Percentiles rank a stretch among this genome's conserved stretches.
These are phyloP conservation scores for Fusarium nygamai DNA, from an alignment of 2,329 filamentous ascomycete genomes.

Conservation along the genomic window DNA sequence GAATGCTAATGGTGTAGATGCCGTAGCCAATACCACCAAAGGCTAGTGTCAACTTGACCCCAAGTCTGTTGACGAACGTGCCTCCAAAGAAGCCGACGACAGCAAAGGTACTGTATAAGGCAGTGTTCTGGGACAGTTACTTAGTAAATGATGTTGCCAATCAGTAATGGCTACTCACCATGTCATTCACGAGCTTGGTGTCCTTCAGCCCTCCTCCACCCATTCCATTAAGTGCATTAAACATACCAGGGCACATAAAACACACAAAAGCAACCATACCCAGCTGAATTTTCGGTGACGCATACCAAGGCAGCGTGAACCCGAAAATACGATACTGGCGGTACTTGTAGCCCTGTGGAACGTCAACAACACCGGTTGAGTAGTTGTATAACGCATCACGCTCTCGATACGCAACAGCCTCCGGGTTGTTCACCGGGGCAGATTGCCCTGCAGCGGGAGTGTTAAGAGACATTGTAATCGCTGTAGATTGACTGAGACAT, in stretches of 20 bases:
- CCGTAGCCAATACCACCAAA: constrained; percentile 81
- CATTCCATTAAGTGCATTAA: constrained; percentile 72
- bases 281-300: constrained; percentile 76
- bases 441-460: constrained; percentile 33
- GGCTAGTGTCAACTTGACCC: constrained; percentile 71
- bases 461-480: constrained; percentile 25
- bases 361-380: constrained; percentile 14
- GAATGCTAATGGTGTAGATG: constrained; percentile 72
- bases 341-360: constrained; percentile 35
- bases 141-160: fast-evolving
- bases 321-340: constrained; percentile 30
- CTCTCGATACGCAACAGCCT: constrained; percentile 7
- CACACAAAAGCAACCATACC: constrained; percentile 67
- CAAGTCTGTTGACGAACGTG: constrained; percentile 79
- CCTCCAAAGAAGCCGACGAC: constrained; percentile 75
- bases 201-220: constrained; percentile 67
- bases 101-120: constrained; percentile 76
- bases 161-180: constrained; percentile 20
- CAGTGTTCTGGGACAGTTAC: constrained; percentile 51
- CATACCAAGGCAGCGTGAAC: constrained; percentile 64
- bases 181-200: constrained; percentile 53
- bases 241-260: constrained; percentile 77
- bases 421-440: constrained; percentile 27
- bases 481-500: not conserved
- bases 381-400: constrained; percentile 17